A percentile compares a stretch with the other conserved stretches of the same genome.
Evolutionary conservation across 1,284 basidiomycete species (phyloP).

Genomic region (Puccinia hordei): DNA sequence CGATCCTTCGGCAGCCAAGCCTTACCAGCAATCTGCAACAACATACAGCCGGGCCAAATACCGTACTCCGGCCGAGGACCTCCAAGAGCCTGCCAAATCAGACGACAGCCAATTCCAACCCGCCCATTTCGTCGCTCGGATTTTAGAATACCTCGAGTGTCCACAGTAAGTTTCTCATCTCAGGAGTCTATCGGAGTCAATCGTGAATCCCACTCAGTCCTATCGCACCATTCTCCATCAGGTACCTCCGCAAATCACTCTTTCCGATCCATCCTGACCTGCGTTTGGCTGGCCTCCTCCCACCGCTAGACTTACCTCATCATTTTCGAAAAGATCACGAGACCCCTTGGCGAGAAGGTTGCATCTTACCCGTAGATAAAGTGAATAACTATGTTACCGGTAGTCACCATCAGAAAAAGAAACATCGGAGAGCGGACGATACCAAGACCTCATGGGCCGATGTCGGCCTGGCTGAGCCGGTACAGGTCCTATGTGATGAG

Average conservation of each 20-base stretch:
- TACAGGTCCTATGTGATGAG: constrained; percentile 52
- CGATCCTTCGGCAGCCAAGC: constrained; percentile 9
- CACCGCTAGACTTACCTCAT: constrained; percentile 59
- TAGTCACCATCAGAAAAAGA: constrained; percentile 26
- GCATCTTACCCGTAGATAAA: constrained; percentile 44
- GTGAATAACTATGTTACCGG: constrained; percentile 34
- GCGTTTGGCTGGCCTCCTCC: constrained; percentile 58
- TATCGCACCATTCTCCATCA: constrained; percentile 1
- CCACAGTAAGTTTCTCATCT: constrained; percentile 55
- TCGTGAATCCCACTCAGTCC: neutral
- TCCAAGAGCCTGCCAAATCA: neutral
- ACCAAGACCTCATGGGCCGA: constrained; percentile 54
- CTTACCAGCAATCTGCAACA: neutral
- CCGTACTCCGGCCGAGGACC: constrained; percentile 36
- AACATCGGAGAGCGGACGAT: neutral
- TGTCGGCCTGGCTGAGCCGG: constrained; percentile 57
- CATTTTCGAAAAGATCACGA: constrained; percentile 58
- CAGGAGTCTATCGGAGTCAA: neutral
- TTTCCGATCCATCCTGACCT: constrained; percentile 59
- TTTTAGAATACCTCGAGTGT: constrained; percentile 59
- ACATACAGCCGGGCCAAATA: constrained; percentile 52
- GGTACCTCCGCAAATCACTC: constrained; percentile 57
- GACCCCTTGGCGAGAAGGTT: constrained; percentile 57
- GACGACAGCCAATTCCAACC: constrained; percentile 53
- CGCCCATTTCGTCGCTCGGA: constrained; percentile 56